phyloP scores from a whole-genome alignment of 192 early-diverging fungal species.

The Neocallimastix lanati region DNA sequence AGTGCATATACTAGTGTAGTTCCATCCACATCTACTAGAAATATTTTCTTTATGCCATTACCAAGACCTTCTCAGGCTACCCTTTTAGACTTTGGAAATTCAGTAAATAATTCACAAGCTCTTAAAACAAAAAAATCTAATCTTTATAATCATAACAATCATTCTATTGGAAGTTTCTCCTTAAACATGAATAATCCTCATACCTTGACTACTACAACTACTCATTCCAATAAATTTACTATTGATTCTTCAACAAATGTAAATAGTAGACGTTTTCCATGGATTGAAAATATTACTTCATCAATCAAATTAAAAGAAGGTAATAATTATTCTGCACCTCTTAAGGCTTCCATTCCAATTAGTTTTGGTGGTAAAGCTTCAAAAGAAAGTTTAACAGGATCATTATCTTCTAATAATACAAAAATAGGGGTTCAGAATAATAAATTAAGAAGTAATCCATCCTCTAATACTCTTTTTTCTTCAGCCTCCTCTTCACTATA shows the following conservation, averaged over 20 bases:
- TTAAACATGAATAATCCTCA: no score
- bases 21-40: not conserved
- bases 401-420: not conserved
- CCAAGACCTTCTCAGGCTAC: not conserved
- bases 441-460: not conserved
- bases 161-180: not conserved
- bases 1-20: not conserved
- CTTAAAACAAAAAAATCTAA: not conserved
- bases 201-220: no score
- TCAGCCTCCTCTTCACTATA: not conserved
- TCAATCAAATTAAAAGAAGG: not conserved
- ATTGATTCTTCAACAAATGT: no score
- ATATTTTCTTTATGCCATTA: not conserved
- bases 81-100: not conserved
- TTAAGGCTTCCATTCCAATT: not conserved
- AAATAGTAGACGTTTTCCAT: not conserved
- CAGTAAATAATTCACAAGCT: not conserved
- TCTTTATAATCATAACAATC: not conserved
- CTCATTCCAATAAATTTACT: no score
- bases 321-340: not conserved
- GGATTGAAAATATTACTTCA: not conserved
- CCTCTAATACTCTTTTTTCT: not conserved
- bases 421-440: fast-evolving
- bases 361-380: not conserved
- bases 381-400: not conserved